Percentiles rank a stretch among this genome's conserved stretches.
Conservation (phyloP, 495 filamentous ascomycete species). For the Lasiosphaeria ovina region DNA sequence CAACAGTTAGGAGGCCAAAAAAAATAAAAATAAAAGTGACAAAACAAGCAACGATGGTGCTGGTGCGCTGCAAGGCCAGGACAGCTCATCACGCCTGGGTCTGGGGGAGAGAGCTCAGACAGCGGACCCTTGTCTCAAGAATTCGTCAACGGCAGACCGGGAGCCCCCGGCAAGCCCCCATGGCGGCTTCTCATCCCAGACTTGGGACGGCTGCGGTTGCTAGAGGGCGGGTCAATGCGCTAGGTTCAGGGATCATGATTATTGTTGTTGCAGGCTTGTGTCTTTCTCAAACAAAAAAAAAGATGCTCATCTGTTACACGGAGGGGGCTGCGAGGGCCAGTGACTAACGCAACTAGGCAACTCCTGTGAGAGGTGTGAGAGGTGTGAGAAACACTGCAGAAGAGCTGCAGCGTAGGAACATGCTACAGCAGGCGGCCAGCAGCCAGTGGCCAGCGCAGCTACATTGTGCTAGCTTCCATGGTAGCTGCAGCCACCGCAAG, state of each 20-base stretch:
- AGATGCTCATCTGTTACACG: no score
- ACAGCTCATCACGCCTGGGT: neutral
- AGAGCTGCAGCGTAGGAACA: neutral
- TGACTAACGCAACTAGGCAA: neutral
- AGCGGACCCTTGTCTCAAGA: constrained; percentile 16
- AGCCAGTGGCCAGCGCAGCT: neutral
- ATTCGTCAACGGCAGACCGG: constrained; percentile 29
- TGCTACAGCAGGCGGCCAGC: neutral
- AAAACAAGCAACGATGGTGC: neutral
- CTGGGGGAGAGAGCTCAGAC: constrained; percentile 23
- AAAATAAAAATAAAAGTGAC: neutral
- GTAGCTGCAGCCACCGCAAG: no score
- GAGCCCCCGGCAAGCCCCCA: constrained; percentile 23
- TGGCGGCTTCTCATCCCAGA: constrained; percentile 20
- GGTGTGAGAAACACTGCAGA: constrained; percentile 2
- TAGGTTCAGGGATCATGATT: constrained; percentile 10
- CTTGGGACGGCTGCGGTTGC: constrained; percentile 16
- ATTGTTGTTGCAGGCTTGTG: neutral
- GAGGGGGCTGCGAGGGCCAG: no score
- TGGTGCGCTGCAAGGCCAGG: neutral
- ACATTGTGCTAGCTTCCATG: no score
- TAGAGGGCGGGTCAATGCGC: constrained; percentile 29
- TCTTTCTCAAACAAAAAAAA: neutral
- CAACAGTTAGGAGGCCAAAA: no score
- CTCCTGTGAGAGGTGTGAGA: neutral